These are phyloP conservation scores for Cercospora sp. DNA, from an alignment of 2,329 filamentous ascomycete species.

Conservation along the genomic window DNA sequence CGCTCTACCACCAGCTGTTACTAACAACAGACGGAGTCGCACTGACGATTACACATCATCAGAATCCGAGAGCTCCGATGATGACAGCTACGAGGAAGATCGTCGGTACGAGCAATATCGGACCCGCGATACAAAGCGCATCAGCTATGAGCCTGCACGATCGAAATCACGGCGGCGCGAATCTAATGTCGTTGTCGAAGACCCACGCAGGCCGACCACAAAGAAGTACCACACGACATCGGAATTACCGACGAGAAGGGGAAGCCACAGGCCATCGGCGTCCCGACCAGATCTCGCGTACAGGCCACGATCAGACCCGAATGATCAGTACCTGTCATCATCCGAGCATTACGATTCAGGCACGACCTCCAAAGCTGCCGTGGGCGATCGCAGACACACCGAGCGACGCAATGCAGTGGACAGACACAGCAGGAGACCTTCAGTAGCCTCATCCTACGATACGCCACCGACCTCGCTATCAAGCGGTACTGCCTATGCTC, in stretches of 20 bases:
- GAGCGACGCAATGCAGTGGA: constrained; percentile 26
- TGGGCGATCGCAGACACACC: constrained; percentile 23
- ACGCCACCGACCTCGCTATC: constrained; percentile 37
- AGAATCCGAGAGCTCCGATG: constrained; percentile 19
- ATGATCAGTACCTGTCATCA: constrained; percentile 21
- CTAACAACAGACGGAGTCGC: neutral
- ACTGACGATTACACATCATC: constrained; percentile 19
- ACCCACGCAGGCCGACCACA: neutral
- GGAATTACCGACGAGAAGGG: neutral
- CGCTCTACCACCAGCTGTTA: neutral
- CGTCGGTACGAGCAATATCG: constrained; percentile 9
- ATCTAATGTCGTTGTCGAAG: constrained; percentile 3
- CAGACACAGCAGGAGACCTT: constrained; percentile 35
- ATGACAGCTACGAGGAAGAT: constrained; percentile 25
- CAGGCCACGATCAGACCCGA: constrained; percentile 1
- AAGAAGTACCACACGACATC: constrained; percentile 9
- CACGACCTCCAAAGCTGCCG: constrained; percentile 27
- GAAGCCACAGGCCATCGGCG: neutral
- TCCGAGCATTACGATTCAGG: constrained; percentile 33
- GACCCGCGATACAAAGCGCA: constrained; percentile 12
- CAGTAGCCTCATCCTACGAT: constrained; percentile 34
- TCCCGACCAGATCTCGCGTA: constrained; percentile 1
- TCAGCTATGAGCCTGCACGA: constrained; percentile 15
- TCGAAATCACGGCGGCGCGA: constrained; percentile 19
- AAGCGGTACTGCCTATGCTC: constrained; percentile 27